Evolutionary conservation across 257 asterid species (phyloP), one percentile per base, ranked within the genome.

Genomic region (Orobanche coerulescens): DNA sequence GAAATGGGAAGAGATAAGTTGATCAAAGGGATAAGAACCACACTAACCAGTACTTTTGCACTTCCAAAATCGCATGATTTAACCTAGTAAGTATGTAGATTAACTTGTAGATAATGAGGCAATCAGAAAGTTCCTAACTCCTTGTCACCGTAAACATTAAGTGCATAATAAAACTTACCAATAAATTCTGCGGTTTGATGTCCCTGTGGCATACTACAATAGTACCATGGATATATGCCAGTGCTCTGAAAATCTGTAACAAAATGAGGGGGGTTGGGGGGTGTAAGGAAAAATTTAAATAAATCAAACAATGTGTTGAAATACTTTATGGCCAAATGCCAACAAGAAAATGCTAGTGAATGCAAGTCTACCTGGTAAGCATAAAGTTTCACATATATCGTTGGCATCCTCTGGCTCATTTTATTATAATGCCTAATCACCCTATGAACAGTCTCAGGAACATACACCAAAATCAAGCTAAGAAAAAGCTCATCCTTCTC

Each of bases 41-140:
- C 11, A 46, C 83, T 3, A 26, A 81, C 86, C 86, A 90, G 79
- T 42, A 84, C 78, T 78, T 90, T 90, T 4, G 97, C 97, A 72
- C 97, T 90, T 73, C 97, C 97, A 73, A 90, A 90, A 75, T 90
- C 97, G 19, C 97, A 90, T 50, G 87, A 69, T 71, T 90, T 90
- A 62, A 90, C 95, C 72, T 90, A 96, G 73, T 90, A 96, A 60
- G 85, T 87, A 46, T 77, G 87, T 53, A 96, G 94, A 75, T 90
- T 87, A 71, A 84, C 97, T 96, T 90, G 77, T 33, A 56, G 19
- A 51, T 14, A 68, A 48, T 20, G 43, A 46, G 48, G 12, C 26
- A 16, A 15, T 14, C 20, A 43, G 9, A 4, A 25, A 19, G n/a
- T 1, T 18, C 52, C 52, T 46, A 46, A 46, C 18, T 18, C 52